Percentiles rank a stretch among this genome's conserved stretches.
phyloP scores from a whole-genome alignment of 2,329 filamentous ascomycete species.

The Ustilaginoidea virens region DNA sequence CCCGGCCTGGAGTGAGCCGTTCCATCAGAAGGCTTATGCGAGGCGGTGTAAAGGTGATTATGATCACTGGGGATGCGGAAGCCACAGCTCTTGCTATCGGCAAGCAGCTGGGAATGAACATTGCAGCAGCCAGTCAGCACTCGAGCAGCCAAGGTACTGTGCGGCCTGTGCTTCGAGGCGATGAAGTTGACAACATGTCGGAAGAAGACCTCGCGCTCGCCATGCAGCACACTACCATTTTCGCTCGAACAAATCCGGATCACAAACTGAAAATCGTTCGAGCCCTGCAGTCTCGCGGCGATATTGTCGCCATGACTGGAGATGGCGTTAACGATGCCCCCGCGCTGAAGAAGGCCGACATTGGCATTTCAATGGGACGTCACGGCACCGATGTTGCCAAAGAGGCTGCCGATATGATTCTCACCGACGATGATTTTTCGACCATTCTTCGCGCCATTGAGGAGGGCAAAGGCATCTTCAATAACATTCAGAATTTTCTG shows the following conservation, averaged over 20 bases:
- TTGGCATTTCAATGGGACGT: slow-evolving; percentile 92
- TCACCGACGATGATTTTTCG: slow-evolving; percentile 79
- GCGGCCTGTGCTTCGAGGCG: slow-evolving; percentile 64
- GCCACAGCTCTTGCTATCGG: slow-evolving; percentile 90
- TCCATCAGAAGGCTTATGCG: slow-evolving; percentile 84
- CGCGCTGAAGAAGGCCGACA: slow-evolving; percentile 91
- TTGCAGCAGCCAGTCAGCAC: slow-evolving; percentile 40
- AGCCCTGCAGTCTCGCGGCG: slow-evolving; percentile 79
- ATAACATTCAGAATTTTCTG: slow-evolving; percentile 98
- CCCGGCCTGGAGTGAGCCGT: slow-evolving; percentile 73
- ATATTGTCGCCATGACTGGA: slow-evolving; percentile 98
- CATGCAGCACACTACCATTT: slow-evolving; percentile 81
- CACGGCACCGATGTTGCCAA: slow-evolving; percentile 95
- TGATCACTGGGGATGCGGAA: slow-evolving; percentile 97
- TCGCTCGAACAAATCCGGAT: slow-evolving; percentile 89
- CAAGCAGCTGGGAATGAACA: slow-evolving; percentile 84
- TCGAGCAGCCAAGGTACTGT: slow-evolving; percentile 41
- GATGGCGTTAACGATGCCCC: slow-evolving; percentile 97
- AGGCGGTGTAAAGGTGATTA: slow-evolving; percentile 91
- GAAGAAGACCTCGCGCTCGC: slow-evolving; percentile 71
- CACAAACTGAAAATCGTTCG: slow-evolving; percentile 96
- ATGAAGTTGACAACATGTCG: slow-evolving; percentile 87
- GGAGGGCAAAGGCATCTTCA: slow-evolving; percentile 98
- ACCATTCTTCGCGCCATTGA: slow-evolving; percentile 92
- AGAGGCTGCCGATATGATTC: slow-evolving; percentile 85